Evolutionary conservation across 148 eudicot species (phyloP), one percentile per base, ranked within the genome.

Genomic region (Camellia lanceoleosa): DNA sequence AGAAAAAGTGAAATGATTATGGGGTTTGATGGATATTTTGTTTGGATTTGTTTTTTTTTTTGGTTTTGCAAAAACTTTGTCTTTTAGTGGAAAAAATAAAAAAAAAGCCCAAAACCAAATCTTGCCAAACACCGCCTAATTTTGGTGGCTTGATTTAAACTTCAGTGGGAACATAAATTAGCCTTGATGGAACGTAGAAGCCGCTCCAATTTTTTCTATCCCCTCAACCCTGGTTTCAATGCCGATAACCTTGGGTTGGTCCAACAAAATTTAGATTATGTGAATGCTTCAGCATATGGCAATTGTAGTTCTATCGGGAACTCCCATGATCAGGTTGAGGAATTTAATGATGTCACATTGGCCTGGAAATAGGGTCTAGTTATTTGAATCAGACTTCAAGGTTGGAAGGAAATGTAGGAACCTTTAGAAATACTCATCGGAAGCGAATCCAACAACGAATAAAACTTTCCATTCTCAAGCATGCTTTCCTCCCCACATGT

Each of bases 111-210:
- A n/a, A n/a, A n/a, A n/a, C n/a, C n/a, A n/a, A n/a, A n/a, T n/a
- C n/a, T n/a, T n/a, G n/a, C n/a, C n/a, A n/a, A n/a, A n/a, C n/a
- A n/a, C n/a, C n/a, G n/a, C n/a, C n/a, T 30, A 30, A 30, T 30
- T 30, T 1, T 30, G 38, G 38, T 30, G 38, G 38, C 1, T 30
- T 30, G 38, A 30, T 30, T 30, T 30, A 30, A 30, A 30, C 38
- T 30, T 30, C 38, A 30, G 1, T 30, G 38, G 1, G 1, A 30
- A 30, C 38, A 30, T 30, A 30, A 30, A 30, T 30, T 30, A 30
- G 38, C 10, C 38, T 44, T 30, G 10, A 15, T 85, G 88, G 87
- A 87, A 80, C 88, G 86, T 83, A 84, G 81, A 78, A 84, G 90
- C 83, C 80, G 86, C 78, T 74, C 84, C 71, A 85, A 73, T 80